Evolutionary conservation across 768 basidiomycete genomes (phyloP).

Genomic region (Pisolithus marmoratus): DNA sequence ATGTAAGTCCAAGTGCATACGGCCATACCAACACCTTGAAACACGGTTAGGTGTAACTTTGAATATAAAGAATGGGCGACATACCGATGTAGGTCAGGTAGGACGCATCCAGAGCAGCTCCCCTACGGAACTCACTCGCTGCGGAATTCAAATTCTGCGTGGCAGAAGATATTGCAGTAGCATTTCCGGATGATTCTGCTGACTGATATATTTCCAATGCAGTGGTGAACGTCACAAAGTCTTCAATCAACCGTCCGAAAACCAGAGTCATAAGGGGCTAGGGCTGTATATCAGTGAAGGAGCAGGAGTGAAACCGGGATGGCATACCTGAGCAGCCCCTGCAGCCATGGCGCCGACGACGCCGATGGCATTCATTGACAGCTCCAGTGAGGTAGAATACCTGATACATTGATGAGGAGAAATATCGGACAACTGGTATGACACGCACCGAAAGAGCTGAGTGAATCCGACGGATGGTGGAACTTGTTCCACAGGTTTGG

Average conservation of each 20-base stretch:
- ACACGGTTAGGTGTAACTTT: conserved; percentile 3
- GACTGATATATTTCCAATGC: conserved; percentile 8
- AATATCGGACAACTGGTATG: not conserved
- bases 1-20: conserved; percentile 70
- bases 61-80: conserved; percentile 12
- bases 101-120: conserved; percentile 42
- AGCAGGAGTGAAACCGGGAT: not conserved
- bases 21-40: conserved; percentile 67
- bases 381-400: conserved; percentile 69
- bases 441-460: conserved; percentile 43
- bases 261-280: conserved; percentile 78
- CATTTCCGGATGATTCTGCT: conserved; percentile 11
- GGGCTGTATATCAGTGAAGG: not conserved
- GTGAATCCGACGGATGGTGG: conserved; percentile 35
- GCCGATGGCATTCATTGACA: conserved; percentile 63
- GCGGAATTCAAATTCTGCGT: conserved; percentile 26
- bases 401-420: conserved; percentile 30
- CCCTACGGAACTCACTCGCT: conserved; percentile 44
- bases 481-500: not conserved
- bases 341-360: conserved; percentile 65
- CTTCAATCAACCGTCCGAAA: conserved; percentile 75
- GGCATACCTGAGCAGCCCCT: conserved; percentile 71
- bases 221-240: conserved; percentile 56
- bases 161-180: conserved; percentile 26
- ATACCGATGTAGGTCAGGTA: conserved; percentile 66